Evolutionary conservation across 257 asterid genomes (phyloP).

Genomic region (Cordia subcordata): DNA sequence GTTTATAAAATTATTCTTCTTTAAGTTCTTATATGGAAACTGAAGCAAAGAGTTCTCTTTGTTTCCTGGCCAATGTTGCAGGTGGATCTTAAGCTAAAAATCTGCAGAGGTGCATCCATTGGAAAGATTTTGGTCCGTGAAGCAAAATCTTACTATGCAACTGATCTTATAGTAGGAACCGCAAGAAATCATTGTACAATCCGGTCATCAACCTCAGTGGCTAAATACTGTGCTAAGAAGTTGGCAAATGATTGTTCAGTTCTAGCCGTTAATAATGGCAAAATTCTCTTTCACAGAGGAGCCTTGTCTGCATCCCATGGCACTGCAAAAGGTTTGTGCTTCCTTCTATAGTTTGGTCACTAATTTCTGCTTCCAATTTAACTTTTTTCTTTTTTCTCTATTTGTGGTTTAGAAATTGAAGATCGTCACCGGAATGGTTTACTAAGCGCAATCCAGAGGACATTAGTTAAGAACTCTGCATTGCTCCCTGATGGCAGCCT

Average conservation of each 20-base stretch:
- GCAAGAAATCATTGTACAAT: conserved; percentile 56
- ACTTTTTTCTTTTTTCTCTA: not conserved
- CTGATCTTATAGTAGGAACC: conserved; percentile 72
- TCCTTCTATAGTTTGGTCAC: not conserved
- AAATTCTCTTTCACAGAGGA: conserved; percentile 58
- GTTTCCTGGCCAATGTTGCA: conserved; percentile 23
- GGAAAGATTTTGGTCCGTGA: conserved; percentile 75
- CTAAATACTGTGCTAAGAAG: conserved; percentile 79
- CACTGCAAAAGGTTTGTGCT: conserved; percentile 43
- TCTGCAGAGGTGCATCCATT: conserved; percentile 83
- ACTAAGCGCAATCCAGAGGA: conserved; percentile 63
- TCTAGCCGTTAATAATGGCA: conserved; percentile 75
- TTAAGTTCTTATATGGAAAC: no score
- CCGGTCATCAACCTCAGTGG: conserved; percentile 69
- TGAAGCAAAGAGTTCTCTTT: not conserved
- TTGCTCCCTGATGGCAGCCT: not conserved
- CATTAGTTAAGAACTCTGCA: conserved; percentile 56
- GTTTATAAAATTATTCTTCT: no score
- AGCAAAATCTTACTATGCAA: conserved; percentile 64
- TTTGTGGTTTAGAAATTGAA: conserved; percentile 42
- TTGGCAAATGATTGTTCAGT: conserved; percentile 67
- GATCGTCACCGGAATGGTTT: conserved; percentile 48
- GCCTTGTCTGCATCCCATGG: conserved; percentile 33
- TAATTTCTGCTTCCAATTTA: conserved; percentile 5
- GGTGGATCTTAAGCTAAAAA: conserved; percentile 95